These are phyloP conservation scores for Erysimum cheiri DNA, from an alignment of 441 rosid species.

Conservation along the genomic window DNA sequence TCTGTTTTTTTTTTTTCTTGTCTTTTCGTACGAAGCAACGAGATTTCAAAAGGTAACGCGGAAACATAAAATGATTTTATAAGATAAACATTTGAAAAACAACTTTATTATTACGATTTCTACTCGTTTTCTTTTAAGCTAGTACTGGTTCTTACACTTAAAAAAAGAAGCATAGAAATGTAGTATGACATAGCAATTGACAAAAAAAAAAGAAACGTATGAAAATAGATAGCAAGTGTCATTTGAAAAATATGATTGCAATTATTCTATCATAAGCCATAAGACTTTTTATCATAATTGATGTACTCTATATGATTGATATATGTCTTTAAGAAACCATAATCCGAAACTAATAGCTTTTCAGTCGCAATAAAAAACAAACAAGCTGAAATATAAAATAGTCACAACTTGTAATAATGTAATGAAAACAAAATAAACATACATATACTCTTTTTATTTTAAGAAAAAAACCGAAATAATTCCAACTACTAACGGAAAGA, in stretches of 20 bases:
- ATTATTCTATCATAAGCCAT: not conserved
- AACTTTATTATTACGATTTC: not conserved
- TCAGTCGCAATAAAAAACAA: not conserved
- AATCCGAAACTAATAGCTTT: too few species aligned
- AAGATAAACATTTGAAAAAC: not conserved
- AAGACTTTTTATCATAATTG: not conserved
- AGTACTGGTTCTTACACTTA: not conserved
- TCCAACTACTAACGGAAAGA: conserved; percentile 22
- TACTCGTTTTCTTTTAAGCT: not conserved
- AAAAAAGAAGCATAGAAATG: not conserved
- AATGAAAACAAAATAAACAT: not conserved
- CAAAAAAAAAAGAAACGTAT: too few species aligned
- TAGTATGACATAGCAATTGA: too few species aligned
- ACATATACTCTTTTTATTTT: too few species aligned
- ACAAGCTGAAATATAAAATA: not conserved
- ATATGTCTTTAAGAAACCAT: too few species aligned
- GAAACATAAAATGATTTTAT: conserved; percentile 4
- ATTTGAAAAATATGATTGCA: not conserved
- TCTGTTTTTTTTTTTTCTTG: conserved; percentile 1
- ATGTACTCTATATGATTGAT: not conserved
- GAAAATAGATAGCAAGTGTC: not conserved
- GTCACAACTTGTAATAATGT: not conserved
- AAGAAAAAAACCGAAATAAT: not conserved
- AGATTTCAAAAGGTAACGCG: conserved; percentile 34
- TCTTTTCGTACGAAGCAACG: conserved; percentile 10